phyloP scores from a whole-genome alignment of 257 asterid species.

The Petunia axillaris region DNA sequence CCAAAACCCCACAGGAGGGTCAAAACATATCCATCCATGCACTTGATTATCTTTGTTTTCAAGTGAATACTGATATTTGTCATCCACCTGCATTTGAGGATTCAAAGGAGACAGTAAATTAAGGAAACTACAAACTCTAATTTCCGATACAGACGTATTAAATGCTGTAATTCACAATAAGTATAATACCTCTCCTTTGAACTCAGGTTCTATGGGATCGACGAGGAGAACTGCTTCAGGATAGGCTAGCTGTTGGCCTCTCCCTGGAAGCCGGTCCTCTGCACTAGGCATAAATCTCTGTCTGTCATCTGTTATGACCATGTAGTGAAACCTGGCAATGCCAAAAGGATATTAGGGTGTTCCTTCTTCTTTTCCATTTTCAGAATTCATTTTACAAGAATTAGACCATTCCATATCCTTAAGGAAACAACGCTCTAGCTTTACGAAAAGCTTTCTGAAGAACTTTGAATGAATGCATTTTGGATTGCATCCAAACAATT shows the following conservation, averaged over 20 bases:
- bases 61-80: slow-evolving; percentile 46
- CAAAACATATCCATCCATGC: slow-evolving; percentile 43
- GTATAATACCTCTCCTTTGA: slow-evolving; percentile 44
- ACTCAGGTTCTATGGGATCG: slow-evolving; percentile 42
- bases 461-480: neutral
- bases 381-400: neutral
- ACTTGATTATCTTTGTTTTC: slow-evolving; percentile 44
- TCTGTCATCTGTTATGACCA: slow-evolving; percentile 40
- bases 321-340: slow-evolving; percentile 35
- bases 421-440: neutral
- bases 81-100: slow-evolving; percentile 37
- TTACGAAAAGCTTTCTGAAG: neutral
- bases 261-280: slow-evolving; percentile 39
- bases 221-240: slow-evolving; percentile 48
- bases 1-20: slow-evolving; percentile 49
- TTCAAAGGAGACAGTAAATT: neutral
- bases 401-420: neutral
- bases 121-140: neutral
- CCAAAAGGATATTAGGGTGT: neutral
- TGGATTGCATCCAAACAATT: neutral
- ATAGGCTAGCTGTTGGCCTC: slow-evolving; percentile 40
- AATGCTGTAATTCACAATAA: neutral
- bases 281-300: slow-evolving; percentile 41
- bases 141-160: neutral
- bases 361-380: neutral